These are phyloP conservation scores for Acacia melanoxylon DNA, from an alignment of 306 rosid species.

Conservation along the genomic window DNA sequence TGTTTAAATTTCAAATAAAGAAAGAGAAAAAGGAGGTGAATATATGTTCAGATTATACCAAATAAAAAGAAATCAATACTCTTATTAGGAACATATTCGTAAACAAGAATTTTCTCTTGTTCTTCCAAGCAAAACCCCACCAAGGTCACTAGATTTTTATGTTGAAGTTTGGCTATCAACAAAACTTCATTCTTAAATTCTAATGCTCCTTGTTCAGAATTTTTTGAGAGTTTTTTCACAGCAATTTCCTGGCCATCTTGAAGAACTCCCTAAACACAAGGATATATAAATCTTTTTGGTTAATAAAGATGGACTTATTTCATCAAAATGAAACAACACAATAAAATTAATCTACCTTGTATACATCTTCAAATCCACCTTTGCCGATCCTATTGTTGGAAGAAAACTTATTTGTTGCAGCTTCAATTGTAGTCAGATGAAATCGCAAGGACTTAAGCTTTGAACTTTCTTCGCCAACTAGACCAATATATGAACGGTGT, in stretches of 20 bases:
- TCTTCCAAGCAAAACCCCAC: conserved; percentile 20
- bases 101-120: conserved; percentile 31
- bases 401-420: background rate
- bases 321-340: background rate
- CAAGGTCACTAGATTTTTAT: conserved; percentile 26
- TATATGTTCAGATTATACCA: background rate
- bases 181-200: conserved; percentile 38
- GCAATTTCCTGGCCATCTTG: conserved; percentile 19
- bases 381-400: background rate
- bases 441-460: background rate
- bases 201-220: conserved; percentile 21
- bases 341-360: background rate
- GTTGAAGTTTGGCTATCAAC: conserved; percentile 28
- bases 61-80: conserved; percentile 34
- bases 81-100: conserved; percentile 27
- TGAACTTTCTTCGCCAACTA: background rate
- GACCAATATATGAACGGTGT: no score
- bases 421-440: background rate
- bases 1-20: background rate
- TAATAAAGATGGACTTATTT: background rate
- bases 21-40: background rate
- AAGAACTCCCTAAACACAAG: conserved; percentile 25
- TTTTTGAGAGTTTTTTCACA: conserved; percentile 24
- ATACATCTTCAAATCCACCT: conserved; percentile 2
- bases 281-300: background rate